phyloP scores from a whole-genome alignment of 495 filamentous ascomycete genomes.

The Opeltia flavorubescens region DNA sequence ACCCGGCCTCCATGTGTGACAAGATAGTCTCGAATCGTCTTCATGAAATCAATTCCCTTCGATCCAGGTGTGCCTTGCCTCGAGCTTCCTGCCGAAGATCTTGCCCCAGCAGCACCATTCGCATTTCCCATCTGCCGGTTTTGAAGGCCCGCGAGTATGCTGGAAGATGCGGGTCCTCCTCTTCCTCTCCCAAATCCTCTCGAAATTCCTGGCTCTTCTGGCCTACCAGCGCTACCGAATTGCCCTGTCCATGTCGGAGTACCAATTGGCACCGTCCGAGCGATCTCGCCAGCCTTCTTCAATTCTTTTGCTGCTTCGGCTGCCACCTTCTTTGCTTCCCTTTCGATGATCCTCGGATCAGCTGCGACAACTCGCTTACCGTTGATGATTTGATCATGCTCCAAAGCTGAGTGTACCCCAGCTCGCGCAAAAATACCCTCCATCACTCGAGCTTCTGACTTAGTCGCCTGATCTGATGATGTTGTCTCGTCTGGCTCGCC shows the following conservation, averaged over 20 bases:
- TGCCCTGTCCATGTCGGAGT: slow-evolving; percentile 90
- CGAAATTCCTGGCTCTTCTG: slow-evolving; percentile 20
- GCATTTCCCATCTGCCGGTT: slow-evolving; percentile 34
- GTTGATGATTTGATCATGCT: slow-evolving; percentile 79
- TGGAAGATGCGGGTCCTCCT: slow-evolving; percentile 35
- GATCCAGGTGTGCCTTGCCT: slow-evolving; percentile 2
- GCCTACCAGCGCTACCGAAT: slow-evolving; percentile 56
- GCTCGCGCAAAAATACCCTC: slow-evolving; percentile 74
- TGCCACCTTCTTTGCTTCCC: slow-evolving; percentile 70
- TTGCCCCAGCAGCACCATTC: slow-evolving; percentile 19
- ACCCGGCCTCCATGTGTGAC: slow-evolving; percentile 54
- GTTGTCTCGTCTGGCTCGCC: slow-evolving; percentile 24
- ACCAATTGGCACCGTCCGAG: slow-evolving; percentile 58
- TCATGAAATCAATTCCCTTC: slow-evolving; percentile 43
- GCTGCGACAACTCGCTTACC: slow-evolving; percentile 47
- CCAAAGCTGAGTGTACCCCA: slow-evolving; percentile 69
- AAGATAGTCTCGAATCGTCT: slow-evolving; percentile 62
- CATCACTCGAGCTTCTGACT: slow-evolving; percentile 54
- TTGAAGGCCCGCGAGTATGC: slow-evolving; percentile 46
- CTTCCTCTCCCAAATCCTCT: slow-evolving; percentile 20
- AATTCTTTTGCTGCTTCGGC: slow-evolving; percentile 61
- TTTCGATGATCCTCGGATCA: slow-evolving; percentile 58
- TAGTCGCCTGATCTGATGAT: slow-evolving; percentile 29
- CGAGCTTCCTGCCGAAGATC: slow-evolving; percentile 1
- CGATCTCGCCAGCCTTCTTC: slow-evolving; percentile 54